Conservation (phyloP, 345 rosid genomes). For the Heritiera littoralis region DNA sequence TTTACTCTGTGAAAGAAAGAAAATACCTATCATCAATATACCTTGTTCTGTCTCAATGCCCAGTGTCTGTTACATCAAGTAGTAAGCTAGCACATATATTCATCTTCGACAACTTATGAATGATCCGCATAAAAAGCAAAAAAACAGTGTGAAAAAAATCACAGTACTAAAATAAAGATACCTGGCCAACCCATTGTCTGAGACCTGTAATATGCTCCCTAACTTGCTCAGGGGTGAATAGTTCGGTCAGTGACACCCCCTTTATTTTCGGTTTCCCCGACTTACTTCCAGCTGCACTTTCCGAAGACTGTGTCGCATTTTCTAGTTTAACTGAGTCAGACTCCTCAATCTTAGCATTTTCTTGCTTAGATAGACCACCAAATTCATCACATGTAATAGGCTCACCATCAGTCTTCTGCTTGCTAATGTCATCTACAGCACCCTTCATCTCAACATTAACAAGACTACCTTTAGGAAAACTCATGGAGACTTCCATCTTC, state of each 20-base stretch:
- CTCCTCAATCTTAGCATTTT: slow-evolving; percentile 52
- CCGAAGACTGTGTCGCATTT: slow-evolving; percentile 46
- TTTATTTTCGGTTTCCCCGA: slow-evolving; percentile 95
- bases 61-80: background rate
- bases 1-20: slow-evolving; percentile 65
- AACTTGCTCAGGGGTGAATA: slow-evolving; percentile 98
- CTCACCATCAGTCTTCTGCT: slow-evolving; percentile 49
- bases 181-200: slow-evolving; percentile 99
- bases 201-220: slow-evolving; percentile 92
- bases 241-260: slow-evolving; percentile 92
- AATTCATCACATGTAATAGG: slow-evolving; percentile 35
- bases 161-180: slow-evolving; percentile 18
- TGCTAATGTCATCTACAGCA: slow-evolving; percentile 45
- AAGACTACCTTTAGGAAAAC: slow-evolving; percentile 56
- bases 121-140: background rate
- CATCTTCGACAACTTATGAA: background rate
- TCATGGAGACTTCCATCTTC: slow-evolving; percentile 53
- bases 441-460: slow-evolving; percentile 51
- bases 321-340: slow-evolving; percentile 56
- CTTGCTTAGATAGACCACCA: slow-evolving; percentile 43
- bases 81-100: background rate
- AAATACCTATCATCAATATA: slow-evolving; percentile 7
- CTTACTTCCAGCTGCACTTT: slow-evolving; percentile 51
- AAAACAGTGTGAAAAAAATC: background rate
- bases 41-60: background rate